Evolutionary conservation across 2,329 filamentous ascomycete species (phyloP), one percentile per base, ranked within the genome.

Genomic region (Scedosporium apiospermum): DNA sequence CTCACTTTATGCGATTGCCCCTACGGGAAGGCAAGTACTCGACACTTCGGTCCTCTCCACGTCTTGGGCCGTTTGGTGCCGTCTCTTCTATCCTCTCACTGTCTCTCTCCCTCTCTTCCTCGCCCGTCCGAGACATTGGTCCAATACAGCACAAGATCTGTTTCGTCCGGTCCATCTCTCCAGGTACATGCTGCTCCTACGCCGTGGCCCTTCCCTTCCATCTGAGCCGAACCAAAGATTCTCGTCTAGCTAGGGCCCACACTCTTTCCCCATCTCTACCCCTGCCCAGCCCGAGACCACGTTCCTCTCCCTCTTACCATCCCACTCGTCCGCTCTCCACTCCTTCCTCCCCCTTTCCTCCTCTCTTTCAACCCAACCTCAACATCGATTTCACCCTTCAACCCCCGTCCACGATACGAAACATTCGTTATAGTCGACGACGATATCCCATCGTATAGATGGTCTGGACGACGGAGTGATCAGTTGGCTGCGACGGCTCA

Each of bases 91-190:
- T 34, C 27, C 55, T 34, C 34, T 38, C 34, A 14, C 10, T 38
- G 10, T 38, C 34, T 14, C 27, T 41, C 34, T 7, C 27, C 23
- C 21, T 30, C 27, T 55, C 38, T 55, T 30, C 46, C 23, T 18
- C 18, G 44, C 53, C 30, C 26, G 27, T 34, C 30, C 53, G 49
- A 58, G 18, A 27, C 23, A 34, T 26, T n/a, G 57, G 21, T 12
- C 30, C 14, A 42, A 55, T 27, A 70, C 72, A 72, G 72, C 70
- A 73, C 74, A 72, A 73, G 73, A 72, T 69, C 72, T 76, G 74
- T 77, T 78, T 79, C 76, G 76, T 75, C 75, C 73, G 68, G 72
- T 74, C 74, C 72, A 69, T 73, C 73, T 75, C 71, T 72, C 70
- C 53, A 26, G 14, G 30, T 61, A 30, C 58, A n/a, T 51, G 41